Percentiles rank a stretch among this genome's conserved stretches.
phyloP scores from a whole-genome alignment of 2,329 filamentous ascomycete species.

The Gyromitra esculenta region DNA sequence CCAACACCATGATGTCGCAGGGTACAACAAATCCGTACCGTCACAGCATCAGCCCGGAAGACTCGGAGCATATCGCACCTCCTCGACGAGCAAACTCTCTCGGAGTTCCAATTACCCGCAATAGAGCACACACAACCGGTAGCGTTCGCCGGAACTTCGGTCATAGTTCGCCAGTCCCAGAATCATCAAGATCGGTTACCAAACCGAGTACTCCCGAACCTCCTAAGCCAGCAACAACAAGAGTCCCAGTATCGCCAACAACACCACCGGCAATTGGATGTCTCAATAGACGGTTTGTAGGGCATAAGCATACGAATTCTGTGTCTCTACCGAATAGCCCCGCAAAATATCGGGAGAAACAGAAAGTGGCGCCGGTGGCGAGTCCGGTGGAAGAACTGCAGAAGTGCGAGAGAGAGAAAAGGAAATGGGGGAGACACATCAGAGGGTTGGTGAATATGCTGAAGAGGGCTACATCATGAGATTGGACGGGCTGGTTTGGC shows the following conservation, averaged over 20 bases:
- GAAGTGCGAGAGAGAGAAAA: conserved; percentile 39
- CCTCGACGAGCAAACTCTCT: conserved; percentile 40
- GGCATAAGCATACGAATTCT: conserved; percentile 36
- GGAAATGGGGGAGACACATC: conserved; percentile 35
- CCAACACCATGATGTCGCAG: conserved; percentile 33
- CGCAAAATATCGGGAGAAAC: conserved; percentile 28
- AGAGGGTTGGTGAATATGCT: conserved; percentile 41
- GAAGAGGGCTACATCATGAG: conserved; percentile 25
- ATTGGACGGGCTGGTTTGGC: not conserved
- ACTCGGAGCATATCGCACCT: not conserved
- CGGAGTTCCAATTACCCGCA: conserved; percentile 20
- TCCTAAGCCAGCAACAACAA: not conserved
- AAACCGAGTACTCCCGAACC: conserved; percentile 21
- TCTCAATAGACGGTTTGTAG: conserved; percentile 34
- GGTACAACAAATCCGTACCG: conserved; percentile 9
- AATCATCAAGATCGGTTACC: not conserved
- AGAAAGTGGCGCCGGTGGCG: not conserved
- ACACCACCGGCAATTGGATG: conserved; percentile 40
- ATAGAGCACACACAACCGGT: conserved; percentile 9
- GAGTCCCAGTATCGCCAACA: conserved; percentile 17
- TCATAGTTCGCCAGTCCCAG: conserved; percentile 6
- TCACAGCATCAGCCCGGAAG: conserved; percentile 2
- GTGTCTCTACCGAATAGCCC: conserved; percentile 26
- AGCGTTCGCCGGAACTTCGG: conserved; percentile 20
- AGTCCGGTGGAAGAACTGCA: conserved; percentile 6